Base-by-base conservation (phyloP, 495 filamentous ascomycete species). In the Lichenothelia convexa region DNA sequence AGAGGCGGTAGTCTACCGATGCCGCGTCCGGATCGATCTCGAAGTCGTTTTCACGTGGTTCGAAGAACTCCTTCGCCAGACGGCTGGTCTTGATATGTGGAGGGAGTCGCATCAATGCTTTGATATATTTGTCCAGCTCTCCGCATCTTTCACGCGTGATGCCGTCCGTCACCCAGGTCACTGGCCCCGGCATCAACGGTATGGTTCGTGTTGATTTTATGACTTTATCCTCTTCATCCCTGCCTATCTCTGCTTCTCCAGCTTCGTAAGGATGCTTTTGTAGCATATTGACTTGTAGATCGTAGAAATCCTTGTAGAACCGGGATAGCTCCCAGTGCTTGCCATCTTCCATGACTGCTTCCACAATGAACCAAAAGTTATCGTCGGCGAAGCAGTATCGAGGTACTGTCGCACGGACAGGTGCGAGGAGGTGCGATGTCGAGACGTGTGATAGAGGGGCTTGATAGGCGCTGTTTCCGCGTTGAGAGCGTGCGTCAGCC, bases 311-410 rank as follows among this genome's bases (percentile, higher is more conserved):
- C 51, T 93, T 82, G 49, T 97, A 97, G 49, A 85, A 89, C 33
- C 89, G 71, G 34, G 80, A 83, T 30, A 97, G 59, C 51, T 91
- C 84, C 85, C 87, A 95, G 47, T 79, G 75, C 30, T 78, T 71
- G 24, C 84, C 86, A 52, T 94, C 85, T 44, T 93, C 85, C 60
- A 97, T 75, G 45, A 73, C 64, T 18, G 80, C 82, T 50, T 95
- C 87, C 38, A 97, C 83, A 35, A 93, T 80, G 53, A 94, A 97
- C 84, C 89, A 95, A 53, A 95, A 97, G 46, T 93, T 93, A 51
- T 93, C 86, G 51, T 93, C 85, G 34, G 87, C 86, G 50, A 91
- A 95, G 51, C 80, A 93, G 58, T 93, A 97, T 29, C 83, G 69
- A 15, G 91, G 86, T 40, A 97, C 91, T 16, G 71, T 76, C 1